Evolutionary conservation across 2,329 filamentous ascomycete genomes (phyloP).

Genomic region (Nannizziopsis barbatae): DNA sequence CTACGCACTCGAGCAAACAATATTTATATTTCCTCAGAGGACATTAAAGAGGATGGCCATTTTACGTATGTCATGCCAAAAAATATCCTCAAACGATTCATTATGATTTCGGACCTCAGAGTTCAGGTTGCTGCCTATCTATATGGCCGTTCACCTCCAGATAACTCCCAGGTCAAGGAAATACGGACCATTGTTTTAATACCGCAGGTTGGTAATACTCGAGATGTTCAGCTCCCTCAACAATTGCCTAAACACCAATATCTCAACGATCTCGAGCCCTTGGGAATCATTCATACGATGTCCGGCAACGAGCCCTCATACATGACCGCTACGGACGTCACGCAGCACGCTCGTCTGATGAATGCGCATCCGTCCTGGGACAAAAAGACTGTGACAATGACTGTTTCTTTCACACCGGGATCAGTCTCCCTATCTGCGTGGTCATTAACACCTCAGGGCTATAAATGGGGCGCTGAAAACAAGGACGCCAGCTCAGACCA

Average conservation of each 20-base stretch:
- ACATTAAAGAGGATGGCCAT: slow-evolving; percentile 75
- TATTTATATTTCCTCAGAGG: slow-evolving; percentile 95
- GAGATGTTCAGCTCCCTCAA: slow-evolving; percentile 81
- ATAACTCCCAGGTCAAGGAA: slow-evolving; percentile 96
- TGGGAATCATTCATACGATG: slow-evolving; percentile 90
- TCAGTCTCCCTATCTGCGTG: slow-evolving; percentile 91
- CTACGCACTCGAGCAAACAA: slow-evolving; percentile 89
- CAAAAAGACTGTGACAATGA: slow-evolving; percentile 86
- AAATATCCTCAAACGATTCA: slow-evolving; percentile 96
- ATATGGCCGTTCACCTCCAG: slow-evolving; percentile 81
- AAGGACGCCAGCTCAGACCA: slow-evolving; percentile 86
- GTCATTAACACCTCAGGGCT: slow-evolving; percentile 81
- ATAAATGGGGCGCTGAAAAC: slow-evolving; percentile 96
- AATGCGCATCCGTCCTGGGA: slow-evolving; percentile 71
- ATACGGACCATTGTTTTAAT: slow-evolving; percentile 95
- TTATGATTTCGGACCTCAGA: slow-evolving; percentile 89
- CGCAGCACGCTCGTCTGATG: slow-evolving; percentile 82
- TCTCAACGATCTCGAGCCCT: slow-evolving; percentile 71
- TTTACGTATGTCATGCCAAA: slow-evolving; percentile 98
- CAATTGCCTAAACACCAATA: slow-evolving; percentile 87
- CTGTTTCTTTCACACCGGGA: slow-evolving; percentile 90
- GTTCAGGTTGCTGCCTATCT: slow-evolving; percentile 95
- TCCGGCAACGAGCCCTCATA: slow-evolving; percentile 91
- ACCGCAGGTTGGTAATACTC: slow-evolving; percentile 86
- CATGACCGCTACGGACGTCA: slow-evolving; percentile 92